Conservation (phyloP, 176 grass and related monocot genomes). For the Ampelocalamus luodianensis region DNA sequence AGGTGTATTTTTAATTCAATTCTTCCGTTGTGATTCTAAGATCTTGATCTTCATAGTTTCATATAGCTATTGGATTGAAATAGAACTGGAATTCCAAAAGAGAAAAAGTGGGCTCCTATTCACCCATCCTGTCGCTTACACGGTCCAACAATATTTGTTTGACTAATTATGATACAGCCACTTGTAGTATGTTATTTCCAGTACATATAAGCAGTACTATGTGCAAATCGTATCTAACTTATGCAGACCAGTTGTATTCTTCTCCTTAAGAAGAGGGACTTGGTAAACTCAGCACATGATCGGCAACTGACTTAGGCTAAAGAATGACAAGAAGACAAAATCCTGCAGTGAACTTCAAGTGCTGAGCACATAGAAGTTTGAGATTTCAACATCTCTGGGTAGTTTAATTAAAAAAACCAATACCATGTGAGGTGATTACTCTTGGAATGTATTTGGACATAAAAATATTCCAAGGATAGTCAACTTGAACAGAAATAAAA, state of each 20-base stretch:
- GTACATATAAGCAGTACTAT: not conserved
- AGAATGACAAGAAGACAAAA: slow-evolving; percentile 13
- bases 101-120: too few species aligned
- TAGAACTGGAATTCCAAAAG: too few species aligned
- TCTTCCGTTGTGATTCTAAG: too few species aligned
- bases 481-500: not conserved
- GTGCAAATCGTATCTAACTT: not conserved
- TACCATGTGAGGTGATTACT: not conserved
- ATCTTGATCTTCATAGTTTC: too few species aligned
- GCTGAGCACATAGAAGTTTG: slow-evolving; percentile 27
- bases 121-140: too few species aligned
- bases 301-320: not conserved
- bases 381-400: not conserved
- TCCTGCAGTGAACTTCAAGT: not conserved
- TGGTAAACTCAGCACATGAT: slow-evolving; percentile 31
- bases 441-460: not conserved
- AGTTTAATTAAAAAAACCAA: not conserved
- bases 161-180: not conserved
- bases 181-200: not conserved
- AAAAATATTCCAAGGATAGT: not conserved
- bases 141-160: not conserved
- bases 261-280: not conserved
- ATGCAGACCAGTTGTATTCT: slow-evolving; percentile 23
- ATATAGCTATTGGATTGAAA: too few species aligned
- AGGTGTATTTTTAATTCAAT: too few species aligned